Percentiles rank a stretch among this genome's conserved stretches.
phyloP scores from a whole-genome alignment of 768 basidiomycete genomes.

The Clitopilus hobsonii region DNA sequence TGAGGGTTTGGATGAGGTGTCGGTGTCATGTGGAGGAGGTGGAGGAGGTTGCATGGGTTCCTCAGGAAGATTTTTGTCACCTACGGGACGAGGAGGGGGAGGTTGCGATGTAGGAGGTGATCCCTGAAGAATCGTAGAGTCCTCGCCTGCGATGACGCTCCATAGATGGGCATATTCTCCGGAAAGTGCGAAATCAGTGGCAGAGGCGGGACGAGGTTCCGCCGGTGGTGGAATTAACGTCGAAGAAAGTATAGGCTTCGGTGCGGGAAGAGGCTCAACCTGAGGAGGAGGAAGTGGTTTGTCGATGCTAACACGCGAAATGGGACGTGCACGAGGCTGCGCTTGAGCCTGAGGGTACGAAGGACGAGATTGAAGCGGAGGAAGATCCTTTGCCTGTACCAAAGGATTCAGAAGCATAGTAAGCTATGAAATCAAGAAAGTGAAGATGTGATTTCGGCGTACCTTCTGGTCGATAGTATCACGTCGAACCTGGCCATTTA shows the following conservation, averaged over 20 bases:
- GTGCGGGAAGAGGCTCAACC: not conserved
- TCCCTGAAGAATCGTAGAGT: constrained; percentile 4
- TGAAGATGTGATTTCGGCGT: not conserved
- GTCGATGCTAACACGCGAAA: constrained; percentile 11
- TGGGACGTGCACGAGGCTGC: constrained; percentile 7
- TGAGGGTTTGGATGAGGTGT: not conserved
- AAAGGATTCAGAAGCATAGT: not conserved
- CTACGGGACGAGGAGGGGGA: not conserved
- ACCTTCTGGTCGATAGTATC: constrained; percentile 5
- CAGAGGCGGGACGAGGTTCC: constrained; percentile 1
- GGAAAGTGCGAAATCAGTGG: constrained; percentile 3
- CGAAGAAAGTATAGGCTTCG: not conserved
- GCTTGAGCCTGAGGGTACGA: constrained; percentile 3
- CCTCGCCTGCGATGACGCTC: constrained; percentile 10
- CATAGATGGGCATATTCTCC: constrained; percentile 14
- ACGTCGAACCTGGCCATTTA: constrained; percentile 6
- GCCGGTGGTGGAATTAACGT: not conserved
- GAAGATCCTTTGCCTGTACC: not conserved
- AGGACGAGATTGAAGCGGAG: constrained; percentile 1
- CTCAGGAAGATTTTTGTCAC: not conserved
- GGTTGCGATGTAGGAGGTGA: constrained; percentile 1
- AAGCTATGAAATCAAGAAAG: not conserved
- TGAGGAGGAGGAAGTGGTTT: constrained; percentile 14
- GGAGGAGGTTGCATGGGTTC: not conserved
- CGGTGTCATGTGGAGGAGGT: constrained; percentile 3